Percentiles rank a stretch among this genome's conserved stretches.
Evolutionary conservation across 495 filamentous ascomycete genomes (phyloP).

Genomic region (Neurospora tetrasperma): DNA sequence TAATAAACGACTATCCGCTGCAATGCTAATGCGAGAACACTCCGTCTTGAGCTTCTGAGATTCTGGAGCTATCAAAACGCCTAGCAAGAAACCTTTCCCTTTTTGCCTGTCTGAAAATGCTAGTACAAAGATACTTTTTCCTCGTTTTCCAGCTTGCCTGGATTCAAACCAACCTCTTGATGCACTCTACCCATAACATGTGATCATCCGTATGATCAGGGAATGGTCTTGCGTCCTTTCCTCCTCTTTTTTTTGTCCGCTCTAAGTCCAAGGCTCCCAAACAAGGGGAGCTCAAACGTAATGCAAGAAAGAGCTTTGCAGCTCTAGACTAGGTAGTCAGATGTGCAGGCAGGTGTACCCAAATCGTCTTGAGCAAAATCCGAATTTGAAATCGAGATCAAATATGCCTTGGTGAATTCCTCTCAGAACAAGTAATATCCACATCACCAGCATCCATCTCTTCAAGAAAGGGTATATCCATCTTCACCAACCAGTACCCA

Average conservation of each 20-base stretch:
- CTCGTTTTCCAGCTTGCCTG: background rate
- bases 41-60: background rate
- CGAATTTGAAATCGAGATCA: background rate
- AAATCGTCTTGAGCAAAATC: background rate
- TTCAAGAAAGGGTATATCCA: background rate
- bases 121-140: background rate
- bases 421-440: background rate
- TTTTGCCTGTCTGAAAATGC: background rate
- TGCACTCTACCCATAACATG: background rate
- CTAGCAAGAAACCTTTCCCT: background rate
- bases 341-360: background rate
- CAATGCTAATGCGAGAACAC: too few species aligned
- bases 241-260: background rate
- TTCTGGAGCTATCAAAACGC: background rate
- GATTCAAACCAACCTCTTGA: background rate
- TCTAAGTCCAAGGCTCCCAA: background rate
- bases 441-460: background rate
- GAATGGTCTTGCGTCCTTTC: background rate
- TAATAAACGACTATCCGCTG: too few species aligned
- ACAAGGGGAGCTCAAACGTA: background rate
- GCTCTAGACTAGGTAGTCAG: too few species aligned
- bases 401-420: background rate
- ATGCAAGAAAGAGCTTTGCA: background rate
- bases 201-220: background rate
- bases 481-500: background rate